Evolutionary conservation across 768 basidiomycete species (phyloP).

Genomic region (Rhizopogon roseolus): DNA sequence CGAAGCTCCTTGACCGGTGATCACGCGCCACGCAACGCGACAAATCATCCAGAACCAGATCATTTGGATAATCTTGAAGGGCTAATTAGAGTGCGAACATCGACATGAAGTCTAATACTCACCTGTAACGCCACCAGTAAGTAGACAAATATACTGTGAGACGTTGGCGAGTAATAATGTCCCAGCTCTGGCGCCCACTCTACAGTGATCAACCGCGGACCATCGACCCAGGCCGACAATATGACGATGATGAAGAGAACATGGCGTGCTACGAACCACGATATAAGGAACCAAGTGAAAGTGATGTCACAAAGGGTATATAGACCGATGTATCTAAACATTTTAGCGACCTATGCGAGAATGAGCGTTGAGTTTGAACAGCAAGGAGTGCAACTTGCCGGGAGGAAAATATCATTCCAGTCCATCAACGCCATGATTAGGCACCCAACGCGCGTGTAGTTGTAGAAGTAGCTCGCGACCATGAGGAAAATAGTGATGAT

Average conservation of each 20-base stretch:
- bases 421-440: conserved; percentile 93
- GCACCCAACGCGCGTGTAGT: conserved; percentile 87
- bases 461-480: conserved; percentile 68
- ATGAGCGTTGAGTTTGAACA: background rate
- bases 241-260: conserved; percentile 74
- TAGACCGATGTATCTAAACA: conserved; percentile 80
- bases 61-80: conserved; percentile 57
- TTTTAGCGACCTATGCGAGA: conserved; percentile 74
- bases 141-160: conserved; percentile 43
- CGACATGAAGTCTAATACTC: conserved; percentile 6
- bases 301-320: conserved; percentile 63
- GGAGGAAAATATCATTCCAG: conserved; percentile 86
- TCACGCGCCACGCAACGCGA: conserved; percentile 75
- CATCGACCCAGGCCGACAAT: conserved; percentile 50
- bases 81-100: conserved; percentile 3
- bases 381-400: conserved; percentile 50
- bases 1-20: conserved; percentile 70
- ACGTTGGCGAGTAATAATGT: conserved; percentile 44
- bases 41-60: conserved; percentile 88
- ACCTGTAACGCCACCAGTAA: conserved; percentile 66
- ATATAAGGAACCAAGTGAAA: conserved; percentile 80
- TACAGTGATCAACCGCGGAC: conserved; percentile 43
- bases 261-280: conserved; percentile 91
- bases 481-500: conserved; percentile 83
- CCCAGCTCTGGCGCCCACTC: conserved; percentile 58